Evolutionary conservation across 106 monocot species (phyloP), one percentile per base, ranked within the genome.

Genomic region (Acorus gramineus): DNA sequence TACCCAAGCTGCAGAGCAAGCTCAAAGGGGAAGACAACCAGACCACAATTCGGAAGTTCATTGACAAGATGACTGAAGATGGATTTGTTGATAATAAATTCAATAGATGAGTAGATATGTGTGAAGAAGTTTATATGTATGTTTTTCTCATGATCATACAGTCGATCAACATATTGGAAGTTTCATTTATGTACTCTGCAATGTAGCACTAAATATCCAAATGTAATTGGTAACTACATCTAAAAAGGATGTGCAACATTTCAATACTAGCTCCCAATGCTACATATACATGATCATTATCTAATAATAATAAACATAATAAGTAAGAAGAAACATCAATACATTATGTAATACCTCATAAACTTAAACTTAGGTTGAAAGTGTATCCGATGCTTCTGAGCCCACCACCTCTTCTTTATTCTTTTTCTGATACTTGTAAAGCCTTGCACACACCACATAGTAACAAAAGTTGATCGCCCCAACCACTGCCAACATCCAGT

Each of bases 391-490:
- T 28, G 28, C 28, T 28, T 28, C 28, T 28, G 1, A 28, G 28
- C 28, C 42, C 69, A 14, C 64, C 14, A 8, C 50, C 14, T 47
- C 8, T 60, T 76, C 43, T 6, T 58, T 58, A 0, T 0, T 14
- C n/a, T 5, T 2, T 7, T 59, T 60, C 58, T 68, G 71, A 47
- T 64, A 80, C 48, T 70, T 72, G 76, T 82, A 82, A 0, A 71
- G 11, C 47, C n/a, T 71, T 7, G 89, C 89, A 52, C 76, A 85
- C 7, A 72, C 0, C 14, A 82, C 0, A 65, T 63, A 89, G 52
- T 65, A 77, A 4, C 71, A 76, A 6, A 82, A 85, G 73, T 85
- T 89, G 60, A 89, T 48, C 2, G 8, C 6, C n/a, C 65, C 70
- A 42, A 66, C 54, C 2, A 62, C 59, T 0, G 66, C 58, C 47